These are phyloP conservation scores for Withania somnifera DNA, from an alignment of 305 asterid species.

Conservation along the genomic window DNA sequence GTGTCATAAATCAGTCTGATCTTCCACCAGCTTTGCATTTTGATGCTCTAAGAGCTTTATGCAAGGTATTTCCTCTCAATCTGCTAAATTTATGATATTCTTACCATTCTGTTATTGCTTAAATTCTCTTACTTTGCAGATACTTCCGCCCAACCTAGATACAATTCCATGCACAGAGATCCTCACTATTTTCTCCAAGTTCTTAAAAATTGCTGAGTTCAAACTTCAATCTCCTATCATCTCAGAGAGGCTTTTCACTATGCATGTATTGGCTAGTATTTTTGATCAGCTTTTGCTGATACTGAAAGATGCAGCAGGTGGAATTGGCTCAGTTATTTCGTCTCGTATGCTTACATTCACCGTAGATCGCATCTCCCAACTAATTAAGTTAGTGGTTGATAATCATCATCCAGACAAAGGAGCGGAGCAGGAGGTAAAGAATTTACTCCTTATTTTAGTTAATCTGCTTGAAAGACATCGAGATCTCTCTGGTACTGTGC, in stretches of 20 bases:
- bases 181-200: conserved; percentile 30
- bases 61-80: conserved; percentile 40
- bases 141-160: conserved; percentile 26
- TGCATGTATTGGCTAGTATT: conserved; percentile 39
- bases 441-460: conserved; percentile 39
- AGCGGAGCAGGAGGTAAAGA: conserved; percentile 40
- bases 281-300: conserved; percentile 44
- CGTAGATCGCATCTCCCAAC: conserved; percentile 33
- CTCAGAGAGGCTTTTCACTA: conserved; percentile 40
- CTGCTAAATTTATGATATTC: conserved; percentile 11
- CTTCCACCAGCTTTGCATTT: conserved; percentile 37
- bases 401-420: conserved; percentile 22
- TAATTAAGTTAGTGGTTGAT: conserved; percentile 20
- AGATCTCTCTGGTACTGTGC: conserved; percentile 31
- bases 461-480: conserved; percentile 39
- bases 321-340: conserved; percentile 32
- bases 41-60: conserved; percentile 50
- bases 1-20: conserved; percentile 33
- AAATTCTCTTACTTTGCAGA: conserved; percentile 32
- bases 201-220: conserved; percentile 26
- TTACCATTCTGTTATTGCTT: conserved; percentile 6
- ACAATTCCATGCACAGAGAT: conserved; percentile 35
- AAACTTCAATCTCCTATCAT: conserved; percentile 25
- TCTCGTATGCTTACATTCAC: conserved; percentile 33
- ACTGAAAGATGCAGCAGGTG: conserved; percentile 29